Percentiles rank a stretch among this genome's conserved stretches.
These are phyloP conservation scores for Exsudoporus frostii DNA, from an alignment of 768 basidiomycete species.

Conservation along the genomic window DNA sequence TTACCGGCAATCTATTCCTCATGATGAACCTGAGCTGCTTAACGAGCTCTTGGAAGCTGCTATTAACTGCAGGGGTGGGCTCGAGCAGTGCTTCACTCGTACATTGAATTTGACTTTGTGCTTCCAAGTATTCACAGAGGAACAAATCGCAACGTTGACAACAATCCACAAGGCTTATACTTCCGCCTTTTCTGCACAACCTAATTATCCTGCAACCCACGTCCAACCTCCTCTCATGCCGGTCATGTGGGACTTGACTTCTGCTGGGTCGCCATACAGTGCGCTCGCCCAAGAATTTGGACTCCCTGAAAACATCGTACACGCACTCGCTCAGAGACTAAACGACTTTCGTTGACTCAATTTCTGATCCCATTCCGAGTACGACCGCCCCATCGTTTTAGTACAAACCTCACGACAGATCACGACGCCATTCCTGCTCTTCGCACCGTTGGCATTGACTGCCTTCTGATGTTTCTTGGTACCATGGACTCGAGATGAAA, in stretches of 20 bases:
- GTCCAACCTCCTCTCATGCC: constrained; percentile 14
- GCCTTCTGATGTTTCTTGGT: constrained; percentile 26
- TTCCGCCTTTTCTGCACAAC: constrained; percentile 16
- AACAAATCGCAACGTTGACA: constrained; percentile 50
- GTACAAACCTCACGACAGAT: constrained; percentile 17
- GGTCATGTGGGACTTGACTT: constrained; percentile 19
- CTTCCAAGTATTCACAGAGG: constrained; percentile 56
- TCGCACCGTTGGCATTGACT: constrained; percentile 26
- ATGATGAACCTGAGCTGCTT: constrained; percentile 41
- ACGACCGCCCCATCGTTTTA: not conserved
- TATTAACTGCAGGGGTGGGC: constrained; percentile 55
- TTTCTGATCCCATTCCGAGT: not conserved
- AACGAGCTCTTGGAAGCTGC: constrained; percentile 44
- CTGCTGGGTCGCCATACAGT: constrained; percentile 33
- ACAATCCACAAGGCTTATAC: constrained; percentile 39
- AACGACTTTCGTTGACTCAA: constrained; percentile 19
- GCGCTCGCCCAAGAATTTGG: constrained; percentile 74
- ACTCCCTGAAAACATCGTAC: constrained; percentile 63
- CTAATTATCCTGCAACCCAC: constrained; percentile 2
- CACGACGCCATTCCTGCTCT: constrained; percentile 11
- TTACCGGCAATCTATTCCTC: constrained; percentile 34
- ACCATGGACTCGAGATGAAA: constrained; percentile 16
- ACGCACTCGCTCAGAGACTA: constrained; percentile 64
- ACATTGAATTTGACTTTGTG: not conserved
- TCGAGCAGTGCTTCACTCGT: constrained; percentile 36